Evolutionary conservation across 805 yeast species (phyloP).

Genomic region (Pichia deserticola): DNA sequence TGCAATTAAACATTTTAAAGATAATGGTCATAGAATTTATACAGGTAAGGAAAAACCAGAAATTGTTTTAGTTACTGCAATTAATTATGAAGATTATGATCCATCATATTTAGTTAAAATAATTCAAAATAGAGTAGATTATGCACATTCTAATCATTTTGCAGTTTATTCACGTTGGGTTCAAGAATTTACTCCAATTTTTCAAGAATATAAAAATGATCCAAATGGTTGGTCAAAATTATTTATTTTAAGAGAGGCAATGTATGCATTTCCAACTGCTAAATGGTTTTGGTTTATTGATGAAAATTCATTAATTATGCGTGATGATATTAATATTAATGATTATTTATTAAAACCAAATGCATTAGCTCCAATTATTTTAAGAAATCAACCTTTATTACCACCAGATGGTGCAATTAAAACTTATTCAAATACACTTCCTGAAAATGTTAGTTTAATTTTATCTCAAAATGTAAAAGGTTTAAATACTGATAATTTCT

Average conservation of each 20-base stretch:
- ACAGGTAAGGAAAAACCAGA: conserved; percentile 44
- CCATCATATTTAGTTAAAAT: conserved; percentile 54
- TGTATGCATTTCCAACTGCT: conserved; percentile 88
- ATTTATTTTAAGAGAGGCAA: conserved; percentile 72
- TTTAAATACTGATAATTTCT: conserved; percentile 61
- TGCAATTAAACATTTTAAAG: conserved; percentile 50
- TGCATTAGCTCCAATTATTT: conserved; percentile 55
- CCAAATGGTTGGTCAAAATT: conserved; percentile 54
- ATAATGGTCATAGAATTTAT: conserved; percentile 56
- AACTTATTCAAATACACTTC: conserved; percentile 55
- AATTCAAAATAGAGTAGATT: conserved; percentile 82
- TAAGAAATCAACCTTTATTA: conserved; percentile 64
- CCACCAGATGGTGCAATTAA: conserved; percentile 61
- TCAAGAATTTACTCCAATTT: conserved; percentile 68
- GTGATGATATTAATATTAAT: conserved; percentile 52
- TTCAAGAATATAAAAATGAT: conserved; percentile 40
- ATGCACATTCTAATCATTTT: conserved; percentile 72
- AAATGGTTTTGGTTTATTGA: conserved; percentile 87
- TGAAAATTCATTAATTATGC: conserved; percentile 70
- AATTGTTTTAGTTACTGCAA: conserved; percentile 66
- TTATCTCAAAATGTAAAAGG: conserved; percentile 63
- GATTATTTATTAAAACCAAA: conserved; percentile 53
- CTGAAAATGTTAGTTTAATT: conserved; percentile 50
- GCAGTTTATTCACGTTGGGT: conserved; percentile 81
- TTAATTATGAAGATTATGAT: conserved; percentile 66